Conservation (phyloP, 805 yeast species). For the Cyberlindnera xishuangbannaensis region DNA sequence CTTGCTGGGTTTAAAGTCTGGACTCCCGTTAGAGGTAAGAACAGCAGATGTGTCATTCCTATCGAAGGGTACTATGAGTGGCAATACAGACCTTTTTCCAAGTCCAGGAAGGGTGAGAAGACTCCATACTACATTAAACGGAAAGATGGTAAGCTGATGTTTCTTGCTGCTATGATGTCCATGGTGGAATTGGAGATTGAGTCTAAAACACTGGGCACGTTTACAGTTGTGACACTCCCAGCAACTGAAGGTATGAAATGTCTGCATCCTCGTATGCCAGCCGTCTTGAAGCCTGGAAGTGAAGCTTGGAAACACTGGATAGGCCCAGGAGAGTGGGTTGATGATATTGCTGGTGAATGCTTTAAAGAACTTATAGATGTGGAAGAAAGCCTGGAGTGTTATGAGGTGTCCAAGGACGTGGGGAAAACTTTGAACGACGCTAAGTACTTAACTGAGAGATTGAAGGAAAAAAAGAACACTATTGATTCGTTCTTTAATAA, state of each 20-base stretch:
- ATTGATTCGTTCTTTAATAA: conserved; percentile 15
- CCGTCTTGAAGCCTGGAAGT: conserved; percentile 54
- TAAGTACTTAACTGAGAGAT: conserved; percentile 27
- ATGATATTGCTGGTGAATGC: conserved; percentile 30
- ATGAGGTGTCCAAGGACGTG: conserved; percentile 54
- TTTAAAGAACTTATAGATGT: conserved; percentile 33
- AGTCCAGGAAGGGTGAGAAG: conserved; percentile 34
- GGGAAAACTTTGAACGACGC: conserved; percentile 53
- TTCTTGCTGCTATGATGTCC: conserved; percentile 56
- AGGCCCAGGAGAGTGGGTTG: conserved; percentile 34
- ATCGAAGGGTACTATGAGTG: conserved; percentile 87
- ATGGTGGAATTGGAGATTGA: conserved; percentile 14
- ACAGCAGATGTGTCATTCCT: conserved; percentile 67
- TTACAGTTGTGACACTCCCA: conserved; percentile 68
- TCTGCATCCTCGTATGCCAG: conserved; percentile 79
- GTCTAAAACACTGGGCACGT: conserved; percentile 36
- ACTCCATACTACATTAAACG: conserved; percentile 63
- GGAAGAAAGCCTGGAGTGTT: conserved; percentile 37
- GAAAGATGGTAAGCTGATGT: conserved; percentile 46
- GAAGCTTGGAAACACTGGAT: conserved; percentile 64
- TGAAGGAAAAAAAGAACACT: conserved; percentile 9
- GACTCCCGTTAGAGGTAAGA: conserved; percentile 39
- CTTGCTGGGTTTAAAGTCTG: conserved; percentile 46
- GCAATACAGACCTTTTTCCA: conserved; percentile 31
- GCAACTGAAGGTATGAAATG: conserved; percentile 58